A percentile compares a stretch with the other conserved stretches of the same genome.
Conservation (phyloP, 2,329 filamentous ascomycete species). For the Cercospora zeina region DNA sequence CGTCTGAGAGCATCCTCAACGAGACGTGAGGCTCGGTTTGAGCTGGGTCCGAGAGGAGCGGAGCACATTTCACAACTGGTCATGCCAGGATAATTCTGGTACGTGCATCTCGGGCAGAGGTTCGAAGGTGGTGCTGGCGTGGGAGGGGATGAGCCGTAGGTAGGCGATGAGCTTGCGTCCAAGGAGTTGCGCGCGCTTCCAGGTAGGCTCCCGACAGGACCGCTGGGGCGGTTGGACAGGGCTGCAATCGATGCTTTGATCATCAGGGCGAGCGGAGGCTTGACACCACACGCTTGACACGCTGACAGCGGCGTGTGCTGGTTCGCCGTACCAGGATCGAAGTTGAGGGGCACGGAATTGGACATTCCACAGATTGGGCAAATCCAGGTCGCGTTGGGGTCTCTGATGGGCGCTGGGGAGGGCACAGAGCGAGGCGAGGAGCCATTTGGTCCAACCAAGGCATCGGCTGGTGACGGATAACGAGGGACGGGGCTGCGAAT, state of each 20-base stretch:
- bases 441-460: constrained; percentile 47
- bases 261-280: constrained; percentile 77
- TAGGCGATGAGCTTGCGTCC: constrained; percentile 9
- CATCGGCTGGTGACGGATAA: constrained; percentile 46
- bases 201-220: constrained; percentile 12
- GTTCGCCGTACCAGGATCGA: constrained; percentile 79
- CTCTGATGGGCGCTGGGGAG: constrained; percentile 50
- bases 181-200: constrained; percentile 9
- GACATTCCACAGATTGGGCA: constrained; percentile 95
- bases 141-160: background rate
- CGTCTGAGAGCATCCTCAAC: constrained; percentile 44
- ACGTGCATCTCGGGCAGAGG: constrained; percentile 83
- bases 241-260: constrained; percentile 83
- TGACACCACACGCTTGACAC: constrained; percentile 91
- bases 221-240: constrained; percentile 58
- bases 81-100: constrained; percentile 86
- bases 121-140: constrained; percentile 4
- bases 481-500: constrained; percentile 54
- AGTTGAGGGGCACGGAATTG: constrained; percentile 89
- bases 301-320: constrained; percentile 78
- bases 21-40: constrained; percentile 44
- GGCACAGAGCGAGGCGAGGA: constrained; percentile 54
- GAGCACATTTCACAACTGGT: constrained; percentile 88
- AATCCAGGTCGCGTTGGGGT: constrained; percentile 76
- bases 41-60: constrained; percentile 62